A percentile compares a stretch with the other conserved stretches of the same genome.
These are phyloP conservation scores for Stromatinia cepivora DNA, from an alignment of 2,329 filamentous ascomycete species.

Conservation along the genomic window DNA sequence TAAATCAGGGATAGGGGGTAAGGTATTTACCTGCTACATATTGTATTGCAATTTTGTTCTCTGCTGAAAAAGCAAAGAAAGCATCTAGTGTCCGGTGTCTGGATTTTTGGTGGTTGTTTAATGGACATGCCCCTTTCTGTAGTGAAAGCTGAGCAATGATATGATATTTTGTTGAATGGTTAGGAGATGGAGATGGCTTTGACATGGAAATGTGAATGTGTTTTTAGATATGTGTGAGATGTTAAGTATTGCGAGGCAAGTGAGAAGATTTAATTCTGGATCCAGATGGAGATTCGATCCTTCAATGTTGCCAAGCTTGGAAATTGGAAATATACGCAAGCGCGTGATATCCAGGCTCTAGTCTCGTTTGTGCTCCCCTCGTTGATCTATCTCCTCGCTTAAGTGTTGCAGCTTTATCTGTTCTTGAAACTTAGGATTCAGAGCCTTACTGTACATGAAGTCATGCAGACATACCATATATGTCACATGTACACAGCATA, in stretches of 20 bases:
- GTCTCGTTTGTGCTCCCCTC: background rate
- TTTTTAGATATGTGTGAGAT: background rate
- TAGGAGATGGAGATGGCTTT: background rate
- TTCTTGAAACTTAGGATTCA: no score
- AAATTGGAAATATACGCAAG: background rate
- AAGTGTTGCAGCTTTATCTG: background rate
- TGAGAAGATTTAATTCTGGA: background rate
- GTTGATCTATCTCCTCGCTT: background rate
- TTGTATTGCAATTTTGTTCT: constrained; percentile 3
- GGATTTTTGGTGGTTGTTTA: constrained; percentile 3
- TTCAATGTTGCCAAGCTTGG: background rate
- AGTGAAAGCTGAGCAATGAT: background rate
- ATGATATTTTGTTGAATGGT: background rate
- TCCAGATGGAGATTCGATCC: no score
- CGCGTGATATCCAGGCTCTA: background rate
- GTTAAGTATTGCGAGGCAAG: no score
- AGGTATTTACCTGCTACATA: background rate
- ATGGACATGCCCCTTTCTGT: constrained; percentile 12
- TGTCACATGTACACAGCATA: background rate
- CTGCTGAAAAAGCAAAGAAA: background rate
- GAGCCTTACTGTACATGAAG: background rate
- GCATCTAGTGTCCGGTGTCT: constrained; percentile 12
- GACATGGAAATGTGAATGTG: background rate
- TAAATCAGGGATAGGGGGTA: background rate
- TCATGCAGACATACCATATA: background rate